Conservation (phyloP, 495 filamentous ascomycete species). For the Viridothelium virens region DNA sequence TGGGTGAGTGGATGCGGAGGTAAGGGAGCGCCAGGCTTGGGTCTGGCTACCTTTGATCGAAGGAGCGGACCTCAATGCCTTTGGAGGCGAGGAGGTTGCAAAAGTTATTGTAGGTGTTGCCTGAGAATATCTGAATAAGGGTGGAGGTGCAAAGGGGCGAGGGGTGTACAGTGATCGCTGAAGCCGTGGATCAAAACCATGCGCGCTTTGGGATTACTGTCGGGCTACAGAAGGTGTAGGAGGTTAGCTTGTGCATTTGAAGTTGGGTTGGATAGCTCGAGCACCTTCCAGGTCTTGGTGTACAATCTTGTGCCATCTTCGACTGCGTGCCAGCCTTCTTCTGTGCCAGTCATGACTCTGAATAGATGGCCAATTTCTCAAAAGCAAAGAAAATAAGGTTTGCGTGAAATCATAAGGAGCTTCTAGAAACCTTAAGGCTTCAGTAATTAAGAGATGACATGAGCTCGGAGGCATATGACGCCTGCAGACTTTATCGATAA, state of each 20-base stretch:
- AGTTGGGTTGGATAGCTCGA: slow-evolving; percentile 23
- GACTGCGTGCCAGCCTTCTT: slow-evolving; percentile 31
- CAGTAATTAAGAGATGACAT: background rate
- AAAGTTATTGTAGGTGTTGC: slow-evolving; percentile 62
- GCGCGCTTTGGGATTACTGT: slow-evolving; percentile 50
- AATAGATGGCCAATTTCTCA: background rate
- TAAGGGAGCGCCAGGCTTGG: slow-evolving; percentile 28
- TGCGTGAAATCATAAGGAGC: no score
- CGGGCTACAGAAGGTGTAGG: slow-evolving; percentile 28
- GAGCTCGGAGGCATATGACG: background rate
- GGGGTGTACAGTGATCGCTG: slow-evolving; percentile 59
- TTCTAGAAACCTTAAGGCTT: no score
- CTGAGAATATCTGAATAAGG: slow-evolving; percentile 18
- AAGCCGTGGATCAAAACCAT: slow-evolving; percentile 80
- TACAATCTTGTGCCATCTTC: slow-evolving; percentile 60
- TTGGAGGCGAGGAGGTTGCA: slow-evolving; percentile 60
- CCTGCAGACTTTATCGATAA: slow-evolving; percentile 2
- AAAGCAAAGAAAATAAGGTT: no score
- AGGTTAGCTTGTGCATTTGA: slow-evolving; percentile 33
- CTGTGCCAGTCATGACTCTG: slow-evolving; percentile 16
- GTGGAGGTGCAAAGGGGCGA: background rate
- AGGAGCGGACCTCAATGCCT: slow-evolving; percentile 63
- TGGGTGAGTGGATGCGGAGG: slow-evolving; percentile 24
- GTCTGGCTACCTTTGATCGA: slow-evolving; percentile 60
- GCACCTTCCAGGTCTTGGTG: slow-evolving; percentile 80